Evolutionary conservation across 306 rosid genomes (phyloP), one percentile per base, ranked within the genome.

Genomic region (Quercus engelmannii): DNA sequence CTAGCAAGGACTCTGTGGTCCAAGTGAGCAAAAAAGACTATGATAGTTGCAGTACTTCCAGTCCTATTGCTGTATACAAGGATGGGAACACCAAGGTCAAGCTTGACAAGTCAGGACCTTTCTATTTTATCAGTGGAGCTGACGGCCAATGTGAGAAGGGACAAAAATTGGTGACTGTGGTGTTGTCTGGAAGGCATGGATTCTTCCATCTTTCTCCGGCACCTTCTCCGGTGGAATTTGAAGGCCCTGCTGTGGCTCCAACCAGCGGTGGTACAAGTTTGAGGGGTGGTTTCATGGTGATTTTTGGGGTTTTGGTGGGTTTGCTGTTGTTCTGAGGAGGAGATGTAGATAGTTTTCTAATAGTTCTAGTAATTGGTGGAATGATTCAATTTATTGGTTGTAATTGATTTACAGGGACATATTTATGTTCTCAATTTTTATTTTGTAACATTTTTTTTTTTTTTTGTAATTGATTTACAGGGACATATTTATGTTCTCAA

Each of bases 91-190:
- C 82, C 2, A 80, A 56, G 72, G 80, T 85, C 4, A 9, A 17
- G 17, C 69, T 88, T 7, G 52, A 58, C 17, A 21, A 56, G 15
- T 35, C 71, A 4, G 87, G 89, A 56, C 14, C 77, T 18, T 9
- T 57, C 8, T 68, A 80, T 82, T 88, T 88, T 64, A 81, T 88
- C 0, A 88, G 87, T 76, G 89, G 85, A 61, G 21, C 30, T 8
- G 20, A 69, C 1, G 57, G 30, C 12, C 82, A 80, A 49, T 88
- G 91, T 75, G 61, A 33, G 2, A 43, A 46, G 71, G 87, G 87
- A 1, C 68, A 80, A 17, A 88, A 79, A 81, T 23, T 88, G 1
- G 38, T 30, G 0, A 73, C 74, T 11, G 55, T 68, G 41, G 80
- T 80, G 1, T 18, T 77, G 55, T 49, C 81, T 18, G 1, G 6